Evolutionary conservation across 1,284 basidiomycete genomes (phyloP), one percentile per base, ranked within the genome.

Genomic region (Peniophora sp.): DNA sequence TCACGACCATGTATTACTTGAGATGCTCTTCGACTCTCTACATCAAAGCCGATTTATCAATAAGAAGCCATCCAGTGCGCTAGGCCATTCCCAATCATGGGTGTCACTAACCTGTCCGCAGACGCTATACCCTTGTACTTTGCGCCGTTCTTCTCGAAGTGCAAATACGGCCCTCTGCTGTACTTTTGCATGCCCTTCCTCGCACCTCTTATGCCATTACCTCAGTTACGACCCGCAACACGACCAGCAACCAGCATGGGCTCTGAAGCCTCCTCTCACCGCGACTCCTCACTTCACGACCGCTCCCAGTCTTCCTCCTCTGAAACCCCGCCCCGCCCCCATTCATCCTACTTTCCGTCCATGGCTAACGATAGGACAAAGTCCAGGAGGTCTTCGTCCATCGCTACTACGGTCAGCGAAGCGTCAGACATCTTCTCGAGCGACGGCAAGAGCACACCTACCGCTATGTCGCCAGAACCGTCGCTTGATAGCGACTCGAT

Each of bases 81-180:
- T 25, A 19, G 52, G 16, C 16, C 50, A 17, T 54, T 50, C 43
- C 24, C 25, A 16, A 34, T 22, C 24, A 16, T 32, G 11, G 11
- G 38, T 50, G 27, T 16, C 16, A 35, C 32, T 16, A 14, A 34
- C 34, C 3, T 46, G 46, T 14, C 8, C 41, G n/a, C 54, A 84
- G 86, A 84, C 52, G 69, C 85, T 47, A 65, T 89, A 45, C 83
- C 85, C 2, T 78, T 73, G 45, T 81, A 86, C 62, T 82, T 89
- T 59, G 81, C 81, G 6, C 79, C 82, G 16, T 81, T 83, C 59
- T 89, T 89, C 63, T 71, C 79, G 48, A 81, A 81, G 54, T 81
- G 85, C 19, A 70, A 72, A 5, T 66, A 78, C 44, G 78, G 81
- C 10, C 85, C 85, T 35, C 70, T 79, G 34, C 64, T 85, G 36